Evolutionary conservation across 202 grass and related monocot genomes (phyloP), one percentile per base, ranked within the genome.

Genomic region (Alloteropsis angusta): DNA sequence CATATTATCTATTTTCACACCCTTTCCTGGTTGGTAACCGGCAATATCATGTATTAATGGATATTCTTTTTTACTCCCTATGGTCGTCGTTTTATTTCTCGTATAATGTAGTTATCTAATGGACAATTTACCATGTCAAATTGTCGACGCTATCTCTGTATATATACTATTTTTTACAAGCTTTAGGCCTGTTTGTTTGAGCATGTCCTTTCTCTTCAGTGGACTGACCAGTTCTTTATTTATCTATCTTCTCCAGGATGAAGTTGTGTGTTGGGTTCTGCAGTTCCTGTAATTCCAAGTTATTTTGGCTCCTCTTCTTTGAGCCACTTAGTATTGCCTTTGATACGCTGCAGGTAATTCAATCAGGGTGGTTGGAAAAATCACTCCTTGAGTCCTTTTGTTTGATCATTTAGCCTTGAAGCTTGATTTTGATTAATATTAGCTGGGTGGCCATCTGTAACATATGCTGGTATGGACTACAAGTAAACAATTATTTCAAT

Each of bases 281-380:
- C 84, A 88, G 80, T 66, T 80, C 79, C 19, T 91, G 83, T 68
- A 78, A 76, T 91, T 96, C 92, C 67, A 89, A 84, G 56, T 89
- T 99, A 76, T 93, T 96, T 87, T 85, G 91, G 81, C 86, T 99
- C 45, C 75, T 99, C 63, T 93, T 99, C 80, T 99, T 99, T 65
- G 96, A 99, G 80, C 96, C 96, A 67, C 81, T 99, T 42, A 87
- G 92, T 87, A 89, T 91, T 84, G 90, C 88, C 50, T 96, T 93
- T 83, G 92, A 99, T 82, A 93, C 92, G 62, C 77, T 93, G 71
- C 96, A 96, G 96, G 96, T 99, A 93, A 87, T 79, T 85, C 48
- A 68, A 57, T 78, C 34, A 71, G 45, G 65, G 22, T 81, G 58
- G 7, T 78, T 68, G 16, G 23, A 72, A 67, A 16, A 78, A 21